Evolutionary conservation across 2,329 filamentous ascomycete species (phyloP).

Genomic region (Metarhizium robertsii): DNA sequence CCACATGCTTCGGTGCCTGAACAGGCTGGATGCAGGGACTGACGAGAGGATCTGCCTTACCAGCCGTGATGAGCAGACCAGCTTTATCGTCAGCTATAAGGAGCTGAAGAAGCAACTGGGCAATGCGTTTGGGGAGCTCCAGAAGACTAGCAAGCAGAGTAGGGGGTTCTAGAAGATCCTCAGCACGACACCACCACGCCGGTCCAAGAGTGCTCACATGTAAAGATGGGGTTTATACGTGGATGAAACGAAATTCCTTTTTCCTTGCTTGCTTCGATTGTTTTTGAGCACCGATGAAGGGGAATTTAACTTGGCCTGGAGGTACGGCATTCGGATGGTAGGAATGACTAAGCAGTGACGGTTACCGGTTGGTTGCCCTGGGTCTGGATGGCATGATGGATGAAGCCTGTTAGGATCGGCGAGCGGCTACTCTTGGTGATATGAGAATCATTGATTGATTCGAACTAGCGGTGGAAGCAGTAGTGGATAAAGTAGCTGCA

Average conservation of each 20-base stretch:
- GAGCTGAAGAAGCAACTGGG: slow-evolving; percentile 65
- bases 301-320: not conserved
- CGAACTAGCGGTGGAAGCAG: not conserved
- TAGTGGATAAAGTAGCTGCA: not conserved
- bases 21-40: slow-evolving; percentile 83
- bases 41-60: slow-evolving; percentile 81
- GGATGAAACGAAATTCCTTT: not conserved
- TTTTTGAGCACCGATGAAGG: not conserved
- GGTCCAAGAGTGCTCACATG: slow-evolving; percentile 6
- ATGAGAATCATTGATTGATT: not conserved
- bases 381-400: not conserved
- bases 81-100: slow-evolving; percentile 81
- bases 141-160: slow-evolving; percentile 33
- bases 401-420: not conserved
- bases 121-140: slow-evolving; percentile 48
- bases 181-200: slow-evolving; percentile 1
- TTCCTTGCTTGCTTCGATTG: not conserved
- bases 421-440: not conserved
- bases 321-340: not conserved
- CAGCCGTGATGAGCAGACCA: slow-evolving; percentile 82
- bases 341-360: not conserved
- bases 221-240: not conserved
- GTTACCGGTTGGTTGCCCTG: not conserved
- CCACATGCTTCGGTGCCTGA: slow-evolving; percentile 78
- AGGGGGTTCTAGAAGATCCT: slow-evolving; percentile 24